Conservation (phyloP, 2,329 filamentous ascomycete genomes). For the Penicillium occitanis region DNA sequence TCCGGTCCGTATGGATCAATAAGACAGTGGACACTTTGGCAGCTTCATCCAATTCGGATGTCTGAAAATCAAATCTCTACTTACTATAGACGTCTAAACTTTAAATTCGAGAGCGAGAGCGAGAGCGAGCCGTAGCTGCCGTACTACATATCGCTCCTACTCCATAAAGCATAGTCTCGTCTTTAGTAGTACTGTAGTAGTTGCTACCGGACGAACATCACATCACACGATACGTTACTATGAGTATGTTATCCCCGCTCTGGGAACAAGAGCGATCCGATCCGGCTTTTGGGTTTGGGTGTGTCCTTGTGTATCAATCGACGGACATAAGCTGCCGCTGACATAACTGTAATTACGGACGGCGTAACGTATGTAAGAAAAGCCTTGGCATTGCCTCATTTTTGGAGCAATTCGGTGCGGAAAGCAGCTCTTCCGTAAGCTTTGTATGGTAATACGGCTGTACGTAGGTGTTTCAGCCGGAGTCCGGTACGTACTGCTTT, state of each 20-base stretch:
- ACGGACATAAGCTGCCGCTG: constrained; percentile 3
- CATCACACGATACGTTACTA: not conserved
- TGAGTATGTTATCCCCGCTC: not conserved
- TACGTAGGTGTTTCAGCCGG: not conserved
- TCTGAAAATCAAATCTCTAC: not conserved
- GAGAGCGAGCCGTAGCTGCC: no score
- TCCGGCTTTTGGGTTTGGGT: not conserved
- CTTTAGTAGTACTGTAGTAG: not conserved
- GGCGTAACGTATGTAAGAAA: not conserved
- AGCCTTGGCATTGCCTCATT: not conserved
- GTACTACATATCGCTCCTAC: not conserved
- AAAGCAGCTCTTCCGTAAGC: not conserved
- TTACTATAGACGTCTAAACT: not conserved
- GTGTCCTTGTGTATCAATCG: not conserved
- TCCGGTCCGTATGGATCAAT: not conserved
- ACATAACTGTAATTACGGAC: not conserved
- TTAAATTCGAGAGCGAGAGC: not conserved
- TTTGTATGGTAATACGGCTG: not conserved
- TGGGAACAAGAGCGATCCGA: not conserved
- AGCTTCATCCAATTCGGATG: not conserved
- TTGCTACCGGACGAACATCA: not conserved
- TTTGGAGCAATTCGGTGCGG: not conserved
- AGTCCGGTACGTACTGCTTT: not conserved
- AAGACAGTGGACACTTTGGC: not conserved
- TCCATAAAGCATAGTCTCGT: not conserved